A percentile compares a stretch with the other conserved stretches of the same genome.
Conservation (phyloP, 805 yeast genomes). For the Candida fluviatilis region DNA sequence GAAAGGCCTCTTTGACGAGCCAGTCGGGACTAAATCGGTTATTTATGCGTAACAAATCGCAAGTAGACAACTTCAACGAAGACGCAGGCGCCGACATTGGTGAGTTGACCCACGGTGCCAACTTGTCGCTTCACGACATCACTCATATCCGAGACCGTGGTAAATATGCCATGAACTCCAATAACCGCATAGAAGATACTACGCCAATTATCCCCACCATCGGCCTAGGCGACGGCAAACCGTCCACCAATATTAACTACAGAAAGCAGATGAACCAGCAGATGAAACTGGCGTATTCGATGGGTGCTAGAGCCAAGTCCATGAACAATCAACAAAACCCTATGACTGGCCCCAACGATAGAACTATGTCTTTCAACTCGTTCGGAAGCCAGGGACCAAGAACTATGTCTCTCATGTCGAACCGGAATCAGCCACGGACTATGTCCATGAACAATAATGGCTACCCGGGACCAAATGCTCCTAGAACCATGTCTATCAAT, state of each 20-base stretch:
- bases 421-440: slow-evolving; percentile 3
- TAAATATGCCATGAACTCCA: slow-evolving; percentile 50
- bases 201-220: slow-evolving; percentile 76
- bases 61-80: slow-evolving; percentile 14
- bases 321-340: slow-evolving; percentile 33
- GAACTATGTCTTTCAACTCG: slow-evolving; percentile 42
- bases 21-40: slow-evolving; percentile 37
- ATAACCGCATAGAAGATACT: slow-evolving; percentile 42
- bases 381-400: slow-evolving; percentile 13
- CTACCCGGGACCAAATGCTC: not conserved
- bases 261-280: slow-evolving; percentile 66
- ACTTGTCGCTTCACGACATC: slow-evolving; percentile 60
- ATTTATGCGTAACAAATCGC: slow-evolving; percentile 37
- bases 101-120: slow-evolving; percentile 33
- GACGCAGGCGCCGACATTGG: slow-evolving; percentile 25
- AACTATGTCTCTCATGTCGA: slow-evolving; percentile 13
- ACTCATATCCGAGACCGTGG: slow-evolving; percentile 62
- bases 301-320: slow-evolving; percentile 44
- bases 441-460: slow-evolving; percentile 5
- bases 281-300: slow-evolving; percentile 52
- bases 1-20: slow-evolving; percentile 39
- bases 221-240: slow-evolving; percentile 26
- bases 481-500: slow-evolving; percentile 9
- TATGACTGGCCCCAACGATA: slow-evolving; percentile 18
- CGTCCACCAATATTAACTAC: slow-evolving; percentile 52